Evolutionary conservation across 306 rosid species (phyloP).

Genomic region (Dryas drummondii): DNA sequence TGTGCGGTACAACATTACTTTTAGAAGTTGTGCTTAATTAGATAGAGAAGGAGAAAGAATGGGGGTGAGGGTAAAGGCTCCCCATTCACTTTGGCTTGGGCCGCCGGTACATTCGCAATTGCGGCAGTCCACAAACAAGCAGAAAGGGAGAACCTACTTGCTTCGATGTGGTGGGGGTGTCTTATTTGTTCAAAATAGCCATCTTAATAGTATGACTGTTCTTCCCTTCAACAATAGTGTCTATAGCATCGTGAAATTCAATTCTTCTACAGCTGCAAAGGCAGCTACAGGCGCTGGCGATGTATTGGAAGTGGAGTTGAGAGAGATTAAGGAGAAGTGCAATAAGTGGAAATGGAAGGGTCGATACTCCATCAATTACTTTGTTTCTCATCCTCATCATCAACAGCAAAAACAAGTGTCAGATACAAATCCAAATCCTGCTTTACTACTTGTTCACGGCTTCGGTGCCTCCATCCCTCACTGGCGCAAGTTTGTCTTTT

Average conservation of each 20-base stretch:
- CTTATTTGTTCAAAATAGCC: neutral
- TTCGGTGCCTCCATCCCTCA: slow-evolving; percentile 95
- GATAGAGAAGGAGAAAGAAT: slow-evolving; percentile 1
- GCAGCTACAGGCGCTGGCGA: slow-evolving; percentile 17
- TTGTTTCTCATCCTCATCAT: slow-evolving; percentile 39
- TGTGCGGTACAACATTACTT: too few relatives aligned
- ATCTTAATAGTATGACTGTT: too few relatives aligned
- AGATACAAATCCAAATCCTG: slow-evolving; percentile 40
- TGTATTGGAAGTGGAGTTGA: slow-evolving; percentile 35
- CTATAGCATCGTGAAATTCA: neutral
- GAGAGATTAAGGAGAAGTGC: slow-evolving; percentile 51
- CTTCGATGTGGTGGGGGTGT: slow-evolving; percentile 1
- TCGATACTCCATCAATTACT: slow-evolving; percentile 61
- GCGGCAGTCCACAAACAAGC: slow-evolving; percentile 5
- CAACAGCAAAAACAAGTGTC: neutral
- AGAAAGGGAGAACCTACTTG: slow-evolving; percentile 1
- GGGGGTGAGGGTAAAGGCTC: slow-evolving; percentile 27
- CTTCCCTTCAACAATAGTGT: neutral
- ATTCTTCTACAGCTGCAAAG: slow-evolving; percentile 23
- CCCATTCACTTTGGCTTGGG: slow-evolving; percentile 20
- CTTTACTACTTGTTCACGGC: slow-evolving; percentile 87
- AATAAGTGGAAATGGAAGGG: slow-evolving; percentile 79
- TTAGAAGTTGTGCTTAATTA: neutral
- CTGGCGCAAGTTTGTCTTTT: slow-evolving; percentile 72
- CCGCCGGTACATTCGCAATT: slow-evolving; percentile 10